A percentile compares a stretch with the other conserved stretches of the same genome.
Conservation (phyloP, 148 eudicot genomes). For the Chenopodium suecicum region DNA sequence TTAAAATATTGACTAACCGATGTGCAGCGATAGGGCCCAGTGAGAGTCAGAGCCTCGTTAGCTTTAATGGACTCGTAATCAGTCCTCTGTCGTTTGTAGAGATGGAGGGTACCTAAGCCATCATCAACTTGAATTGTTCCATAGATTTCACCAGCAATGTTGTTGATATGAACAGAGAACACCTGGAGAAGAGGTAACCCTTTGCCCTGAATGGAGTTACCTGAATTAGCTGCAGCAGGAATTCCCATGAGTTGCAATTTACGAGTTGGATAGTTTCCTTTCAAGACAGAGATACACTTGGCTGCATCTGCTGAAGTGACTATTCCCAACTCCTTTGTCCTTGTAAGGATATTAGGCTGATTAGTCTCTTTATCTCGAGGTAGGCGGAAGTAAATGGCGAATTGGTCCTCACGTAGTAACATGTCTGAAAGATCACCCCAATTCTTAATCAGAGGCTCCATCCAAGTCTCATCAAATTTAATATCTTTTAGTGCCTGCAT, state of each 20-base stretch:
- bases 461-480: conserved; percentile 4
- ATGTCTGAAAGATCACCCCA: conserved; percentile 2
- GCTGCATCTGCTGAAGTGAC: conserved; percentile 13
- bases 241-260: neutral
- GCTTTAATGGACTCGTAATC: neutral
- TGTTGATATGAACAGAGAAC: conserved; percentile 2
- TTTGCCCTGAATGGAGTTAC: neutral
- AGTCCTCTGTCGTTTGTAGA: conserved; percentile 14
- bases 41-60: neutral
- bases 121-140: conserved; percentile 6
- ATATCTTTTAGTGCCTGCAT: neutral
- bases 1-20: neutral
- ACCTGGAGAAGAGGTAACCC: conserved; percentile 9
- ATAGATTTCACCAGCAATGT: conserved; percentile 5
- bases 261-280: conserved; percentile 2
- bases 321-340: conserved; percentile 8
- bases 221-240: neutral
- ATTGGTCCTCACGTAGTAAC: conserved; percentile 17
- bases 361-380: neutral
- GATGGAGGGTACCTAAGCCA: conserved; percentile 6
- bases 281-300: neutral
- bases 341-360: neutral
- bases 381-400: conserved; percentile 3
- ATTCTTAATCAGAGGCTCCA: neutral
- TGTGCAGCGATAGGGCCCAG: conserved; percentile 4